Conservation (phyloP, 2,329 filamentous ascomycete species). For the Juglanconis oblonga region DNA sequence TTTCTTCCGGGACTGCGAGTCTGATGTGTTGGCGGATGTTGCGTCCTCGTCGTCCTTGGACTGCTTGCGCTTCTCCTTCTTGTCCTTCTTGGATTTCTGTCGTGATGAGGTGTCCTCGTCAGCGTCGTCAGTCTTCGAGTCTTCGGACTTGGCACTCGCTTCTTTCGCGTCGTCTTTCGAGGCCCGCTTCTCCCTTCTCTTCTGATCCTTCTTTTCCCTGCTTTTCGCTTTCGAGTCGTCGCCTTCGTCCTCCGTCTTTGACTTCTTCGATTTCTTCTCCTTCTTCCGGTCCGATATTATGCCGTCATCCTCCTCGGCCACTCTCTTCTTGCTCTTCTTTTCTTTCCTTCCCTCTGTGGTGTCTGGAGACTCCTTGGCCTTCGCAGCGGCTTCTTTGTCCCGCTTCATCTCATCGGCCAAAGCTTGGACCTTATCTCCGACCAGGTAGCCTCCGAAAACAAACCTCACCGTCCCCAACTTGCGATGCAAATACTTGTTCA, state of each 20-base stretch:
- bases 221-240: slow-evolving; percentile 42
- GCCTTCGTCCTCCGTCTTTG: slow-evolving; percentile 42
- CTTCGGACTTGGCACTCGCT: slow-evolving; percentile 10
- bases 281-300: slow-evolving; percentile 29
- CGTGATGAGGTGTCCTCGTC: slow-evolving; percentile 20
- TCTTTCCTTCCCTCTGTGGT: slow-evolving; percentile 12
- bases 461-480: slow-evolving; percentile 83
- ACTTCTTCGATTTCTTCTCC: slow-evolving; percentile 48
- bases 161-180: slow-evolving; percentile 32
- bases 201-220: slow-evolving; percentile 44
- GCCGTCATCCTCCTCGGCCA: slow-evolving; percentile 24
- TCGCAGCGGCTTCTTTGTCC: slow-evolving; percentile 23
- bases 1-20: slow-evolving; percentile 18
- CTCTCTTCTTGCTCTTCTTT: slow-evolving; percentile 28
- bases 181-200: slow-evolving; percentile 37
- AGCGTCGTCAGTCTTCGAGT: slow-evolving; percentile 24
- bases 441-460: slow-evolving; percentile 74
- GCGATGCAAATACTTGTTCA: slow-evolving; percentile 69
- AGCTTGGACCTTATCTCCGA: slow-evolving; percentile 55
- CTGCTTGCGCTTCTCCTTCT: slow-evolving; percentile 30
- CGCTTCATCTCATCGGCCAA: slow-evolving; percentile 30
- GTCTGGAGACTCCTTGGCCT: slow-evolving; percentile 10
- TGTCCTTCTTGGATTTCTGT: slow-evolving; percentile 26
- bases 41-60: slow-evolving; percentile 32
- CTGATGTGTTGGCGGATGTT: slow-evolving; percentile 20